These are phyloP conservation scores for Megacollybia marginata DNA, from an alignment of 768 basidiomycete species.

Conservation along the genomic window DNA sequence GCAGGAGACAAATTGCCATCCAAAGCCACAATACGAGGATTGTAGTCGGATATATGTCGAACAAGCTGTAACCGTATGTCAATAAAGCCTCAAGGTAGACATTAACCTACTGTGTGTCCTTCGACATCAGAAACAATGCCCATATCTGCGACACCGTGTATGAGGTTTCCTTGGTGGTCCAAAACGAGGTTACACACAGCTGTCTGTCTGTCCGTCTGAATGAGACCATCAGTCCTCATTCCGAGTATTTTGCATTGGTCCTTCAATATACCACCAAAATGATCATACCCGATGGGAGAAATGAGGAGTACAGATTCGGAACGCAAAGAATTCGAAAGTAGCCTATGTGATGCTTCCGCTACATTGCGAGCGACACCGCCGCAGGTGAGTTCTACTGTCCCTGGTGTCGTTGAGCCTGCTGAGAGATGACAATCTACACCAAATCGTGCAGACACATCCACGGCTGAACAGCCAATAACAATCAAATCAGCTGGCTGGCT, in stretches of 20 bases:
- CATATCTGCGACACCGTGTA: conserved; percentile 94
- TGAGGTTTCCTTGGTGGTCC: conserved; percentile 60
- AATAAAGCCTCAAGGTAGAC: background rate
- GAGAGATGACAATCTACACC: conserved; percentile 23
- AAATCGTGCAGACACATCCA: conserved; percentile 74
- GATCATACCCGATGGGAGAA: conserved; percentile 70
- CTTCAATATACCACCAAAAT: conserved; percentile 61
- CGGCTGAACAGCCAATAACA: conserved; percentile 80
- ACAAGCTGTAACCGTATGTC: conserved; percentile 36
- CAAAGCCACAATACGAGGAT: conserved; percentile 56
- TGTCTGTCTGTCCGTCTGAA: conserved; percentile 34
- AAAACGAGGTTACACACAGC: conserved; percentile 87
- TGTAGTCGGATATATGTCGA: conserved; percentile 35
- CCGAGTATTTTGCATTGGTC: conserved; percentile 53
- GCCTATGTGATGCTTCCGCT: conserved; percentile 76
- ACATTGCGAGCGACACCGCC: conserved; percentile 97
- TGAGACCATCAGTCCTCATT: conserved; percentile 76
- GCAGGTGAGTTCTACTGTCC: conserved; percentile 59
- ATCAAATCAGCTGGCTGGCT: conserved; percentile 40
- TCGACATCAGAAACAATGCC: conserved; percentile 38
- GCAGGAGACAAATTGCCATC: conserved; percentile 69
- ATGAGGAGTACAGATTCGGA: conserved; percentile 40
- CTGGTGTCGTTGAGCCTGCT: conserved; percentile 75
- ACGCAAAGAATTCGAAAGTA: conserved; percentile 15
- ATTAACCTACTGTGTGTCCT: no score